phyloP scores from a whole-genome alignment of 805 yeast species.

The Candida nanaspora region DNA sequence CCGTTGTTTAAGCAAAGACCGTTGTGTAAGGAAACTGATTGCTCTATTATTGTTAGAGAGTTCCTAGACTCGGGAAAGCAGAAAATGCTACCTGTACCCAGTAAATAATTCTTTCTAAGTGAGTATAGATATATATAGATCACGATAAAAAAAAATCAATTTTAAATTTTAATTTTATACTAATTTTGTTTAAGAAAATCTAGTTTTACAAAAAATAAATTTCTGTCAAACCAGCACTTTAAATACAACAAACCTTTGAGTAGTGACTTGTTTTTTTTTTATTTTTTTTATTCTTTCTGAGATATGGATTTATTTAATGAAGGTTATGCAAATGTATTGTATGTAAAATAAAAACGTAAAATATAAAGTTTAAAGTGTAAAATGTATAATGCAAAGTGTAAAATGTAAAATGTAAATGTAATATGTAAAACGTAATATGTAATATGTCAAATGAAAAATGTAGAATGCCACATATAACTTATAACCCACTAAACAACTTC shows the following conservation, averaged over 20 bases:
- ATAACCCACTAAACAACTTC: conserved; percentile 19
- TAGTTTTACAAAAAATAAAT: too few species aligned
- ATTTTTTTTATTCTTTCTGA: too few species aligned
- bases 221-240: too few species aligned
- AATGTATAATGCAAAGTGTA: background rate
- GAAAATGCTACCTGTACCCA: conserved; percentile 16
- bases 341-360: too few species aligned
- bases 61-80: conserved; percentile 40
- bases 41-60: conserved; percentile 78
- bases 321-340: too few species aligned
- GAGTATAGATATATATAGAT: background rate
- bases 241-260: too few species aligned
- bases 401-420: background rate
- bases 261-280: too few species aligned
- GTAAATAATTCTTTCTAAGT: conserved; percentile 3
- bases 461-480: background rate
- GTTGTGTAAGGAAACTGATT: conserved; percentile 73
- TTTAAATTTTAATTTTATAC: too few species aligned
- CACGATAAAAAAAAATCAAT: too few species aligned
- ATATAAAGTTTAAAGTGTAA: too few species aligned
- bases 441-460: background rate
- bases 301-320: too few species aligned
- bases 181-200: background rate
- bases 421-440: background rate
- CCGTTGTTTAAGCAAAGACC: conserved; percentile 50